Percentiles rank a stretch among this genome's conserved stretches.
phyloP scores from a whole-genome alignment of 139 green algal genomes.

The Micromonas commoda region DNA sequence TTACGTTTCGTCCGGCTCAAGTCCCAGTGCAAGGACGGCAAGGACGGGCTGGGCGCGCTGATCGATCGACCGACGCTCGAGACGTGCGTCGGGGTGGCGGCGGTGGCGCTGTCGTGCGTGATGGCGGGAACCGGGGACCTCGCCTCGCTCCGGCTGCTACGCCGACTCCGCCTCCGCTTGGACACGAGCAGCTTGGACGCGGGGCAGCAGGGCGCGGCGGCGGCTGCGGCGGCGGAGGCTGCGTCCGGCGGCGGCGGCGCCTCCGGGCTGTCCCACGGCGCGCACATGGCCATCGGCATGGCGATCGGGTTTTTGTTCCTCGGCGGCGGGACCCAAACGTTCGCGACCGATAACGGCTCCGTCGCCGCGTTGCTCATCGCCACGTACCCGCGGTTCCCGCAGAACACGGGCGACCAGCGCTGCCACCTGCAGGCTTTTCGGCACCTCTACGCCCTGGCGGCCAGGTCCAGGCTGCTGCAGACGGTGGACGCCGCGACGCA shows the following conservation, averaged over 20 bases:
- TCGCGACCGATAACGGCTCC: slow-evolving; percentile 60
- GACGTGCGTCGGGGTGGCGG: slow-evolving; percentile 41
- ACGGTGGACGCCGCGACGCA: slow-evolving; percentile 72
- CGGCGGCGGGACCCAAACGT: slow-evolving; percentile 62
- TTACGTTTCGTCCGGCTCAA: slow-evolving; percentile 64
- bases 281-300: slow-evolving; percentile 75
- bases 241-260: background rate
- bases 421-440: slow-evolving; percentile 82
- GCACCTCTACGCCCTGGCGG: slow-evolving; percentile 89
- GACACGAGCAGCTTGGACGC: slow-evolving; percentile 16
- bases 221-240: background rate
- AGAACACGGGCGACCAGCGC: slow-evolving; percentile 69
- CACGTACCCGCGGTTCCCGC: slow-evolving; percentile 75
- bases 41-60: slow-evolving; percentile 42
- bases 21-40: slow-evolving; percentile 53
- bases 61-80: slow-evolving; percentile 51
- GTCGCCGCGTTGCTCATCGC: slow-evolving; percentile 80
- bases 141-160: slow-evolving; percentile 72
- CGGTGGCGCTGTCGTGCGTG: slow-evolving; percentile 70
- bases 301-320: slow-evolving; percentile 89
- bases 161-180: slow-evolving; percentile 53
- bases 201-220: slow-evolving; percentile 8
- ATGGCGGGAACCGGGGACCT: slow-evolving; percentile 91
- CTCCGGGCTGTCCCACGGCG: slow-evolving; percentile 57
- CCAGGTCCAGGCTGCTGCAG: slow-evolving; percentile 62